phyloP scores from a whole-genome alignment of 768 basidiomycete species.

The Zangia roseola region DNA sequence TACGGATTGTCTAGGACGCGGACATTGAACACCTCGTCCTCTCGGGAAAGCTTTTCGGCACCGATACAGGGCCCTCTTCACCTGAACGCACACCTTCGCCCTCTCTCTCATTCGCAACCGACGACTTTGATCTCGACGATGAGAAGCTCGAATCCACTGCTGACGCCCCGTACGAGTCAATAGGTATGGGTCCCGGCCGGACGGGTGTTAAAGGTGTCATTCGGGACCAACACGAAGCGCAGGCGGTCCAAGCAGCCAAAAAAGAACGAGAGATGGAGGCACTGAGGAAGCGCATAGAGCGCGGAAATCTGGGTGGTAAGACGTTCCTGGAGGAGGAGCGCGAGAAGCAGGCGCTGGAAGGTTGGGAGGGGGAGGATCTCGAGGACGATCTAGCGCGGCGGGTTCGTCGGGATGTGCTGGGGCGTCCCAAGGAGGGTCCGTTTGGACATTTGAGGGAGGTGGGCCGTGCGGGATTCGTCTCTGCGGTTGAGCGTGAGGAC shows the following conservation, averaged over 20 bases:
- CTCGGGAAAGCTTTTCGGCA: conserved; percentile 73
- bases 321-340: conserved; percentile 78
- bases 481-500: conserved; percentile 72
- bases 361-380: conserved; percentile 36
- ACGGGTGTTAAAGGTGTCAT: conserved; percentile 91
- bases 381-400: conserved; percentile 17
- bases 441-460: conserved; percentile 85
- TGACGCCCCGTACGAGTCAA: conserved; percentile 45
- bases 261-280: conserved; percentile 51
- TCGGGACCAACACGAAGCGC: conserved; percentile 74
- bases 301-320: conserved; percentile 60
- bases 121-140: conserved; percentile 43
- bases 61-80: conserved; percentile 53
- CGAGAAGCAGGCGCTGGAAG: conserved; percentile 49
- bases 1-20: conserved; percentile 27
- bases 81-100: conserved; percentile 65
- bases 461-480: conserved; percentile 67
- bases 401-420: conserved; percentile 41
- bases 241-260: conserved; percentile 50
- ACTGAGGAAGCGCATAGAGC: conserved; percentile 59
- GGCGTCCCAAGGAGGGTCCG: conserved; percentile 48
- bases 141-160: conserved; percentile 47
- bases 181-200: conserved; percentile 83
- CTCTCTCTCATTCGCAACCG: conserved; percentile 26
- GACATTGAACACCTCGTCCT: conserved; percentile 73